Evolutionary conservation across 1,139 yeast genomes (phyloP), one percentile per base, ranked within the genome.

Genomic region (Saccharomyces pastorianus): DNA sequence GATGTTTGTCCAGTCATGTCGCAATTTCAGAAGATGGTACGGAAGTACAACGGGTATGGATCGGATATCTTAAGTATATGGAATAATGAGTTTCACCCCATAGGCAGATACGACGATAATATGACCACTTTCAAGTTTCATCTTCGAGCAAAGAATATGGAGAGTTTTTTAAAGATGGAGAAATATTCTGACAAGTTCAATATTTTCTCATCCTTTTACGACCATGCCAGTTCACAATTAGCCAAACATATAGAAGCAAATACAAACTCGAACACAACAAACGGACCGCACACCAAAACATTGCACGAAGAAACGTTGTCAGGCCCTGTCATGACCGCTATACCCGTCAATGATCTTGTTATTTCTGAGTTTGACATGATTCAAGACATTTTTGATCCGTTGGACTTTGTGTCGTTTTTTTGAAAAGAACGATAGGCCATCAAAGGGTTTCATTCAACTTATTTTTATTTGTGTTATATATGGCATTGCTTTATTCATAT

Each of bases 341-440:
- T 46, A 25, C 48, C 31, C 3, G 20, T n/a, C 23, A 26, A 46
- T 13, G 28, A 27, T 46, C 13, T 26, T 7, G 13, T 26, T 26
- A 13, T 2, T 5, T 27, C 28, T 46, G 34, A 42, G 25, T 51
- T 48, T 29, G 56, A 56, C 29, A 51, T 58, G 51, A 54, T 64
- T 14, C 61, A 62, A 32, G 66, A 63, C 26, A 58, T 64, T 50
- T 63, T 64, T 41, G 66, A 64, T 47, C 68, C 66, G 9, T 44
- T 58, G 14, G 68, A 64, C 49, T 64, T 64, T 47, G 56, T 62
- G 4, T 63, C 66, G 7, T 60, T 55, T 51, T 62, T 62, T 51
- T 56, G 51, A 44, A 51, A 20, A 20, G 23, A 20, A 20, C 23
- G 23, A 4, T 3, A 20, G 23, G 23, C 23, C 23, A 20, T 20